Evolutionary conservation across 1,139 yeast genomes (phyloP), one percentile per base, ranked within the genome.

Genomic region (Yarrowia galli): DNA sequence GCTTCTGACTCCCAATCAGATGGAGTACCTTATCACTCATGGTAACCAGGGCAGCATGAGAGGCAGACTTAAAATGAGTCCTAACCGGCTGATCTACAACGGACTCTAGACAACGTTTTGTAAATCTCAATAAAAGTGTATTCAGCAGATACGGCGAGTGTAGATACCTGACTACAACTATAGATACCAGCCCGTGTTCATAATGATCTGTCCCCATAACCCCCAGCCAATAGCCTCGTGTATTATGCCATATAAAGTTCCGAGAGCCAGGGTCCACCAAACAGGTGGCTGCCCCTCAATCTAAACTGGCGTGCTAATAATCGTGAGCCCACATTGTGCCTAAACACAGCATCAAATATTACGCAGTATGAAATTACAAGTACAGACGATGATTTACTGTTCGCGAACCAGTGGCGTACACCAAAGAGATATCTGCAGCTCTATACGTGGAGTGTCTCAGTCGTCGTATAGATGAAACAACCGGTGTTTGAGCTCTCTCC

Each of bases 11-110:
- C 68, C 68, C 12, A 28, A 16, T 7, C 54, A 65, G 56, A 6
- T 65, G 38, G 65, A 65, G 32, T 25, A 54, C 35, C 45, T 65
- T 2, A 48, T 65, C 32, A 58, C 64, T 13, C 64, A 20, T 9
- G 64, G 51, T 15, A 54, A 65, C 56, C 46, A 54, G 22, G 56
- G 46, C 15, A 36, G 45, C 8, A 61, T 61, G 56, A 46, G 49
- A 35, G 66, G 66, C 12, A 36, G 46, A 35, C 45, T 61, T 7
- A 35, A 38, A n/a, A 25, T 16, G 22, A 46, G 46, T 12, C 66
- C 66, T 15, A 61, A 61, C 46, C 35, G 54, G 15, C 13, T 61
- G 56, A 48, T 48, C 23, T 61, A 61, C 46, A 61, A 61, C 38
- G 66, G 66, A 3, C 46, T 54, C 6, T 54, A 54, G 58, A 35